Evolutionary conservation across 805 yeast species (phyloP), one percentile per base, ranked within the genome.

Genomic region (Yamadazyma olivae): DNA sequence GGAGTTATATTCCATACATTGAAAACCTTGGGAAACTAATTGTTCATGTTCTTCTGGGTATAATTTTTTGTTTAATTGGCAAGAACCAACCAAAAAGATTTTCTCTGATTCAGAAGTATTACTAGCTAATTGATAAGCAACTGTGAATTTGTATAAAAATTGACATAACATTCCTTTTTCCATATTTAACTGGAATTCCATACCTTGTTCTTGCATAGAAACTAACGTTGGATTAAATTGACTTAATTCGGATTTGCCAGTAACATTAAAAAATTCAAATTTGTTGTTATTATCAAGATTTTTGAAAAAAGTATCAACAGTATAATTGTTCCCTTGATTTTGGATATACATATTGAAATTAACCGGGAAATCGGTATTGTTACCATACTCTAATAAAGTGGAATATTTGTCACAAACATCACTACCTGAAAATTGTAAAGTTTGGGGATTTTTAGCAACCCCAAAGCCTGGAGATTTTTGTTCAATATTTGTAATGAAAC

Each of bases 351-450:
- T 31, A 34, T 45, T 43, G 40, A 45, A 45, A 19, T 34, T 41
- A 28, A 45, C 30, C 20, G 49, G 49, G 33, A 46, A 46, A 22
- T 43, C 44, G 17, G 51, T 44, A 32, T 35, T 32, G 23, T 45
- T 47, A 17, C 27, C 17, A 13, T 44, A 36, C 30, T 45, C 45
- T 29, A 47, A 35, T 3, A 27, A 19, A 2, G 48, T 38, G 12
- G 48, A 24, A 30, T 33, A 48, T 32, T 46, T 46, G 27, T 48
- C 52, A 39, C 52, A 48, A 23, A 48, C 52, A 26, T 41, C 38
- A 9, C 34, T 27, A 26, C 52, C 52, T 6, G 44, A 20, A 27
- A 32, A 48, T 10, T 18, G 12, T 18, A 48, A 38, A 22, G 41
- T 42, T 16, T 32, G 33, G 12, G 51, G 40, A 20, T 47, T 31